phyloP scores from a whole-genome alignment of 805 yeast genomes.

The Candida odintsovae region DNA sequence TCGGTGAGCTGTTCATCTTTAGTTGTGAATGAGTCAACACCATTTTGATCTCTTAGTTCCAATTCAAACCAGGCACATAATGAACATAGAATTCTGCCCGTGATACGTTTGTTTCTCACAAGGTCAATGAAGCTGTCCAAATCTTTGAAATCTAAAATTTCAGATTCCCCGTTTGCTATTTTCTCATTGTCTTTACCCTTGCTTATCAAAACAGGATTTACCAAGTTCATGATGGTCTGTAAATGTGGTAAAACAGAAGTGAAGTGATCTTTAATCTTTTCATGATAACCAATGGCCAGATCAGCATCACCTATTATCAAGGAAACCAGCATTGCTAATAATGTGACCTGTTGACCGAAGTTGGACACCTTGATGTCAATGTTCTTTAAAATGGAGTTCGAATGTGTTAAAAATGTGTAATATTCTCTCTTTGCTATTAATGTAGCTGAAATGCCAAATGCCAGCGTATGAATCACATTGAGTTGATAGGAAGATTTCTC shows the following conservation, averaged over 20 bases:
- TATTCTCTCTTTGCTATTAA: slow-evolving; percentile 26
- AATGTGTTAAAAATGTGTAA: slow-evolving; percentile 20
- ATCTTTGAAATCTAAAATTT: background rate
- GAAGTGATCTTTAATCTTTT: background rate
- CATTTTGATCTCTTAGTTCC: slow-evolving; percentile 10
- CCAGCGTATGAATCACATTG: slow-evolving; percentile 5
- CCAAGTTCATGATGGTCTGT: slow-evolving; percentile 11
- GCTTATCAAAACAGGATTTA: slow-evolving; percentile 15
- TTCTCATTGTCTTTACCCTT: background rate
- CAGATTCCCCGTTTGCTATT: background rate
- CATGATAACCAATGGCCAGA: slow-evolving; percentile 1
- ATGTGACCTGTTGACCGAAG: background rate
- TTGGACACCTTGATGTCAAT: background rate
- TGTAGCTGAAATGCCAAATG: slow-evolving; percentile 19
- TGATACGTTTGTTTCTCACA: slow-evolving; percentile 24
- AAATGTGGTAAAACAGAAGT: background rate
- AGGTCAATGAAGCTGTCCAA: slow-evolving; percentile 22
- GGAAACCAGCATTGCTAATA: slow-evolving; percentile 17
- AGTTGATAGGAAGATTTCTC: background rate
- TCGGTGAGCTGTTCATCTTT: background rate
- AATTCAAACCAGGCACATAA: slow-evolving; percentile 30
- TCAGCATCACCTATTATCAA: slow-evolving; percentile 20
- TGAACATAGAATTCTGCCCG: slow-evolving; percentile 31
- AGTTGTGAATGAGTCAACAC: slow-evolving; percentile 11
- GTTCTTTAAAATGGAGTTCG: slow-evolving; percentile 12